Evolutionary conservation across 768 basidiomycete genomes (phyloP).

Genomic region (Agrocybe pediades): DNA sequence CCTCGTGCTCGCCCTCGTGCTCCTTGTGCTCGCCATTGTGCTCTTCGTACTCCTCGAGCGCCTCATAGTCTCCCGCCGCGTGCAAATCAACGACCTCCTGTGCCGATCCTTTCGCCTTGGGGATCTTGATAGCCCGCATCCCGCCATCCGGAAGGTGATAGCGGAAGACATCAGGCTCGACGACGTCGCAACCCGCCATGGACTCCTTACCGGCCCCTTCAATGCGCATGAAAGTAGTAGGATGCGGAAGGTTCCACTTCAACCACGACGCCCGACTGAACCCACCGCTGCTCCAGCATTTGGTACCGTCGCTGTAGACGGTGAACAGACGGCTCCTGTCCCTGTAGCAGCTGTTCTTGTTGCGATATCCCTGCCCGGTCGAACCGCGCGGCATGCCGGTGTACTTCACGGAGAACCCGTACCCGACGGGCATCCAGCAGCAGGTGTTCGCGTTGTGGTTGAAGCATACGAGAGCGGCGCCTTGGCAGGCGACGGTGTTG

Average conservation of each 20-base stretch:
- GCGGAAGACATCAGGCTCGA: background rate
- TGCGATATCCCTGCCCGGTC: constrained; percentile 17
- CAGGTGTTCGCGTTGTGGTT: constrained; percentile 13
- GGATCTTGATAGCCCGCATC: background rate
- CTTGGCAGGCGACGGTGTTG: constrained; percentile 12
- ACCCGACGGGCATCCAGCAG: constrained; percentile 18
- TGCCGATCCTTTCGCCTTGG: background rate
- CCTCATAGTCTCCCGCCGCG: background rate
- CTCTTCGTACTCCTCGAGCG: background rate
- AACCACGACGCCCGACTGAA: no score
- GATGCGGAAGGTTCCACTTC: no score
- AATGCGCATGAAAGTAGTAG: no score
- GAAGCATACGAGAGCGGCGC: constrained; percentile 13
- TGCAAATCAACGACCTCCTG: background rate
- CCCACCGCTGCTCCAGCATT: constrained; percentile 7
- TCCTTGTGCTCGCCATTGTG: no score
- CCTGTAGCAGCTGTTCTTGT: no score
- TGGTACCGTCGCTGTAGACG: background rate
- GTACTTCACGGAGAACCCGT: constrained; percentile 17
- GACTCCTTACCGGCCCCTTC: background rate
- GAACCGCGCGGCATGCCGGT: constrained; percentile 12
- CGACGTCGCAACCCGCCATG: background rate
- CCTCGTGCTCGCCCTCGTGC: no score
- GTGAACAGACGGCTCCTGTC: no score
- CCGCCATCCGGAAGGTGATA: background rate